These are phyloP conservation scores for Fusarium udum DNA, from an alignment of 2,329 filamentous ascomycete species.

Conservation along the genomic window DNA sequence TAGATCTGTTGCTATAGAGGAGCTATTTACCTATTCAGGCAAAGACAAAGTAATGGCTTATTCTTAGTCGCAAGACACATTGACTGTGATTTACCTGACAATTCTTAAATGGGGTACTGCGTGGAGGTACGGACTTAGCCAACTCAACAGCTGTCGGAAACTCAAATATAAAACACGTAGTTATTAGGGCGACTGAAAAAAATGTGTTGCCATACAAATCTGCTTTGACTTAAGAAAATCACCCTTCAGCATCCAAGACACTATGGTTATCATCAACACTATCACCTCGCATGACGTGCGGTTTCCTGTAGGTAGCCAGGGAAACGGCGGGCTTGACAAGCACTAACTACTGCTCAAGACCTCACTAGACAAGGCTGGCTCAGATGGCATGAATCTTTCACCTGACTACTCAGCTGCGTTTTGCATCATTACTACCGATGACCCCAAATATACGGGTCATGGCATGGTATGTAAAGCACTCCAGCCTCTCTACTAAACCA, in stretches of 20 bases:
- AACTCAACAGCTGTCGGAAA: accelerated
- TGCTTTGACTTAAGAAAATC: accelerated
- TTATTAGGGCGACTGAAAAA: accelerated
- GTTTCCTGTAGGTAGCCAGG: not conserved
- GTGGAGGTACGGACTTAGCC: not conserved
- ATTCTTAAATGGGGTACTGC: accelerated
- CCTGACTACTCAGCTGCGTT: slow-evolving; percentile 93
- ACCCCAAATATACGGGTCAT: slow-evolving; percentile 72
- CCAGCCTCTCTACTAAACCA: not conserved
- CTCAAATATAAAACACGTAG: not conserved
- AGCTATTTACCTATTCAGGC: accelerated
- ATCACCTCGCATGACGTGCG: not conserved
- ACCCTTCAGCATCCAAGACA: accelerated
- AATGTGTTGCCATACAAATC: not conserved
- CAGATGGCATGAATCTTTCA: slow-evolving; percentile 94
- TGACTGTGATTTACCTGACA: not conserved
- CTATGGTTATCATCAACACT: not conserved
- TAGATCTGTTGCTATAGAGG: accelerated
- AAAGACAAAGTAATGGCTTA: accelerated
- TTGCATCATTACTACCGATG: slow-evolving; percentile 84
- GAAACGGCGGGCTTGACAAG: accelerated
- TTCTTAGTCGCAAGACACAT: accelerated
- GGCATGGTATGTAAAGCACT: slow-evolving; percentile 69
- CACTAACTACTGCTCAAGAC: slow-evolving; percentile 54
- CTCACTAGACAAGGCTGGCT: slow-evolving; percentile 91